Evolutionary conservation across 768 basidiomycete species (phyloP), one percentile per base, ranked within the genome.

Genomic region (Rhodotorula babjevae): DNA sequence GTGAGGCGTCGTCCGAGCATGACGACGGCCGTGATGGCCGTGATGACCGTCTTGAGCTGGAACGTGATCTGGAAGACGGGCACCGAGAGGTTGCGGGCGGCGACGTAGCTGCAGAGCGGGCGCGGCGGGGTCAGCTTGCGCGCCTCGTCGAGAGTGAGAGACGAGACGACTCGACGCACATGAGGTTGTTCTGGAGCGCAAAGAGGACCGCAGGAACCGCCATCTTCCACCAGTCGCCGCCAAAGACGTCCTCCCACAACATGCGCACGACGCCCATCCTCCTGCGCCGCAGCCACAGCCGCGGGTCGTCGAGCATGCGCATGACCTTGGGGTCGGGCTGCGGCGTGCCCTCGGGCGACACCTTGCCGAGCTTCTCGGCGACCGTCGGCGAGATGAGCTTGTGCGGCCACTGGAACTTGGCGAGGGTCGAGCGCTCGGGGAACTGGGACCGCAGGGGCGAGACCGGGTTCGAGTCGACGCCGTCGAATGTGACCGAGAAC

Each of bases 41-140:
- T 75, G 61, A 75, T 69, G 63, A 71, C 67, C 36, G 74, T 71
- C 67, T 77, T 78, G 47, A 78, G 72, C 64, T 78, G 78, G 47
- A 77, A 77, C 6, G 76, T 76, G 61, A 78, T 77, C 50, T 78
- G 78, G 62, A 78, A 78, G 49, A 78, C 75, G 2, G 78, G 78
- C 8, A 78, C 76, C 42, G 75, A 77, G 42, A 78, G 69, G 47
- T 77, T 78, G 23, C 74, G 74, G 0, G 74, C 69, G 12, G 74
- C 74, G 58, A 75, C 62, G 64, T 75, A 75, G 68, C 76, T 75
- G 69, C 1, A 3, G 3, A 31, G 18, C 5, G n/a, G 18, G 1
- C 31, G 10, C 5, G n/a, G 18, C 31, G 5, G 52, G 19, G 49
- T 61, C 44, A 71, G 60, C 4, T 1, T 0, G 18, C 1, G 9